Evolutionary conservation across 139 green algal genomes (phyloP).

Genomic region (Klebsormidium nitens): DNA sequence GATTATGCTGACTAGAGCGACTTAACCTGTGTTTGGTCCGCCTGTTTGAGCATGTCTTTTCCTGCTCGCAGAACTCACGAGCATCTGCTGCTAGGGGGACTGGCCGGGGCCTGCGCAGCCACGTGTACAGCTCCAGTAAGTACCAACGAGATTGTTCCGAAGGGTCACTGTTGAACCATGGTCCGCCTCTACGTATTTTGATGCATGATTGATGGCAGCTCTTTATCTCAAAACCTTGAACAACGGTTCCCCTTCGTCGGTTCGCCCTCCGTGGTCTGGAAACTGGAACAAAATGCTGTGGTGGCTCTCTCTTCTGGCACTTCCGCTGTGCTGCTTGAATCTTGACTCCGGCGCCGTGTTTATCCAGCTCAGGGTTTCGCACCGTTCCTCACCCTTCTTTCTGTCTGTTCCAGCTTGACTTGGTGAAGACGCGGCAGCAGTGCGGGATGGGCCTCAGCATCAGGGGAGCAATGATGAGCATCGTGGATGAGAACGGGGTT

Average conservation of each 20-base stretch:
- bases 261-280: too few species aligned
- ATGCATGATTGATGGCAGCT: not conserved
- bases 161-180: constrained; percentile 4
- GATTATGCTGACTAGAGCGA: too few species aligned
- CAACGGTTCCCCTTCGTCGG: too few species aligned
- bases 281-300: too few species aligned
- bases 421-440: constrained; percentile 67
- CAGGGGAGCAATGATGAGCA: constrained; percentile 17
- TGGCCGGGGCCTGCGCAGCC: constrained; percentile 54
- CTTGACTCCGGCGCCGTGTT: not conserved
- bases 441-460: constrained; percentile 44
- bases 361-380: not conserved
- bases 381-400: not conserved
- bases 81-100: constrained; percentile 56
- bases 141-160: not conserved
- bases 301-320: too few species aligned
- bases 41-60: too few species aligned
- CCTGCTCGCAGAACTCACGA: constrained; percentile 43
- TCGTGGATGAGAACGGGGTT: constrained; percentile 30
- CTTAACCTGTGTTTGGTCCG: too few species aligned
- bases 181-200: not conserved
- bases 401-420: constrained; percentile 49
- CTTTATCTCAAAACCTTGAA: too few species aligned
- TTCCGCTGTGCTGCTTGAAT: too few species aligned
- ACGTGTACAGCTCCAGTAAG: constrained; percentile 58